Percentiles rank a stretch among this genome's conserved stretches.
Evolutionary conservation across 2,329 filamentous ascomycete genomes (phyloP).

Genomic region (Westerdykella aurantiaca): DNA sequence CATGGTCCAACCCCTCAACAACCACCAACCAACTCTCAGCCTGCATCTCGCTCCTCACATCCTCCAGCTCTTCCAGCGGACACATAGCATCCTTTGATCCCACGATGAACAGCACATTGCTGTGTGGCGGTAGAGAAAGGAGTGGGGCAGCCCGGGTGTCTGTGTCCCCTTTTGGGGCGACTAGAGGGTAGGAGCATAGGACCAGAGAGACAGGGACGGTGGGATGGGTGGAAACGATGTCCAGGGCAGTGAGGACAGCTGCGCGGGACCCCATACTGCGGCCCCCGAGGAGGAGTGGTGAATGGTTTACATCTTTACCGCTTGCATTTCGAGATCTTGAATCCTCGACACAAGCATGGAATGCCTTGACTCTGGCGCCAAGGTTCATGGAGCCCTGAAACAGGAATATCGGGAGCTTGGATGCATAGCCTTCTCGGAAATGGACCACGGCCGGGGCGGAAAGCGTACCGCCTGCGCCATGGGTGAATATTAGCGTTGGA

Average conservation of each 20-base stretch:
- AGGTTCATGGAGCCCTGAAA: constrained; percentile 43
- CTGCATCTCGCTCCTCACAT: constrained; percentile 35
- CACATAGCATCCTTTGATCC: constrained; percentile 37
- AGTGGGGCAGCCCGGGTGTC: constrained; percentile 35
- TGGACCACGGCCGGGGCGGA: constrained; percentile 34
- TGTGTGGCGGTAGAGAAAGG: constrained; percentile 22
- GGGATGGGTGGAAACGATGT: constrained; percentile 8
- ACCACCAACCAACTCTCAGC: constrained; percentile 33
- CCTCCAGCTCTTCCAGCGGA: constrained; percentile 20
- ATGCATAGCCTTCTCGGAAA: constrained; percentile 37
- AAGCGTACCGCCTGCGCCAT: constrained; percentile 42
- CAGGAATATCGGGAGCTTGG: constrained; percentile 17
- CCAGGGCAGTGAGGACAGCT: constrained; percentile 35
- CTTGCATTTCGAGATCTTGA: background rate
- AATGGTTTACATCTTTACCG: background rate
- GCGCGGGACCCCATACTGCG: constrained; percentile 43
- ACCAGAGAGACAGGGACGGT: constrained; percentile 21
- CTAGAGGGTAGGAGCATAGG: constrained; percentile 40
- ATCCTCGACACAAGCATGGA: constrained; percentile 28
- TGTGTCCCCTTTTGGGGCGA: constrained; percentile 29
- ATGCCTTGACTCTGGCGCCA: constrained; percentile 32
- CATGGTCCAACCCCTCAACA: constrained; percentile 38
- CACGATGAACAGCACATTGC: constrained; percentile 38
- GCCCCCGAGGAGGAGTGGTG: constrained; percentile 30
- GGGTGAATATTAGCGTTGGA: constrained; percentile 38